Base-by-base conservation (phyloP, 352 stramenopile genomes). In the Pythium plurisporium region DNA sequence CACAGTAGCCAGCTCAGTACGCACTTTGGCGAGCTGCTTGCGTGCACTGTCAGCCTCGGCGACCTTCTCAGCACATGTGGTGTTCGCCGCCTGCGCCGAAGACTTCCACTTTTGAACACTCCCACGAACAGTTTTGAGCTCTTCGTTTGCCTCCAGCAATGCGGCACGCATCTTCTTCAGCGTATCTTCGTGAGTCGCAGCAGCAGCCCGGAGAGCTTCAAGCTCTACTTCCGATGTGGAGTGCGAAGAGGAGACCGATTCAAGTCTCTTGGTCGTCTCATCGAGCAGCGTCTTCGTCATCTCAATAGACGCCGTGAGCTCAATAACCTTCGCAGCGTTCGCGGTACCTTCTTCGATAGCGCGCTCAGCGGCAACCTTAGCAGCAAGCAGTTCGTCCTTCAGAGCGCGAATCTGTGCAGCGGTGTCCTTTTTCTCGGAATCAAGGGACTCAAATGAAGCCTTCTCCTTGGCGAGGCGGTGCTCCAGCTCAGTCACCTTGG, bases 41-140 rank as follows among this genome's bases (percentile, higher is more conserved):
- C 65, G 70, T 4, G 74, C 70, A 50, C 70, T 86, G 30, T 91
- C 82, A 22, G 75, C 74, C 33, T 91, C 82, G 1, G 73, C 64
- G 20, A 72, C 73, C 69, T 89, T 91, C 52, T 86, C 82, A 15
- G 73, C 80, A 56, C 86, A 67, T 25, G 82, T 54, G 9, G 62
- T 70, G 54, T 86, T 89, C 12, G 82, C 79, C 10, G 62, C 67
- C 56, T 89, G 74, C 1, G 78, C 69, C 20, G 78, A 85, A 58
- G 71, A 74, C 59, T 91, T 91, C 79, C 79, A 89, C 64, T 91
- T 91, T 27, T 81, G 52, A 8, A 71, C 65, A 57, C 81, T 75
- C 5, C 72, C 72, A n/a, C 70, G 79, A 12, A 77, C 67, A n/a
- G 83, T 72, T 65, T 91, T 89, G 6, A 91, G 74, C 66, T 91